Conservation (phyloP, 2,329 filamentous ascomycete species). For the Ilyonectria destructans region DNA sequence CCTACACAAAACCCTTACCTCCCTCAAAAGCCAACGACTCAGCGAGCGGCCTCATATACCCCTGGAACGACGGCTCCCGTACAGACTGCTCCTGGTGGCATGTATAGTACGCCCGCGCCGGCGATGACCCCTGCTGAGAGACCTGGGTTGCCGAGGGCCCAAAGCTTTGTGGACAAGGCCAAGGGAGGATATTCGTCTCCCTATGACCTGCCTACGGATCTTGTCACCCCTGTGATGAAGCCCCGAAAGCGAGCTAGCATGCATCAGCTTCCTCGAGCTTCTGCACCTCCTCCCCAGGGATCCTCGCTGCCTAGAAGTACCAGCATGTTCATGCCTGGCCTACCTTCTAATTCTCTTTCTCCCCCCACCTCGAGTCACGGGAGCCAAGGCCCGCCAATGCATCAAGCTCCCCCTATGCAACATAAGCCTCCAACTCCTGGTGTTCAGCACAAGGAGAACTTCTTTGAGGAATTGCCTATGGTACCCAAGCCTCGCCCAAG, state of each 20-base stretch:
- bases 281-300: constrained; percentile 59
- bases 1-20: constrained; percentile 47
- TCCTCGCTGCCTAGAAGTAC: constrained; percentile 73
- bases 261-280: constrained; percentile 67
- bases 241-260: constrained; percentile 77
- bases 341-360: constrained; percentile 44
- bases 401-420: constrained; percentile 51
- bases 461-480: constrained; percentile 85
- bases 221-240: constrained; percentile 70
- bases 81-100: constrained; percentile 33
- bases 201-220: constrained; percentile 94
- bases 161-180: constrained; percentile 92
- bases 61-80: constrained; percentile 33
- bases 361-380: constrained; percentile 56
- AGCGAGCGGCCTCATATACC: constrained; percentile 43
- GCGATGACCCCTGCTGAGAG: constrained; percentile 48
- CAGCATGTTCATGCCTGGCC: constrained; percentile 65
- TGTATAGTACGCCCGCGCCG: constrained; percentile 47
- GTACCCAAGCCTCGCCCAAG: constrained; percentile 74
- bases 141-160: constrained; percentile 71
- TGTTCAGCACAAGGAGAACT: constrained; percentile 67
- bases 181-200: constrained; percentile 95
- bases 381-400: constrained; percentile 45
- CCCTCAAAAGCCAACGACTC: constrained; percentile 41
- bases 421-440: constrained; percentile 56